Evolutionary conservation across 306 rosid genomes (phyloP).

Genomic region (barrel medic (Medicago truncatula)): DNA sequence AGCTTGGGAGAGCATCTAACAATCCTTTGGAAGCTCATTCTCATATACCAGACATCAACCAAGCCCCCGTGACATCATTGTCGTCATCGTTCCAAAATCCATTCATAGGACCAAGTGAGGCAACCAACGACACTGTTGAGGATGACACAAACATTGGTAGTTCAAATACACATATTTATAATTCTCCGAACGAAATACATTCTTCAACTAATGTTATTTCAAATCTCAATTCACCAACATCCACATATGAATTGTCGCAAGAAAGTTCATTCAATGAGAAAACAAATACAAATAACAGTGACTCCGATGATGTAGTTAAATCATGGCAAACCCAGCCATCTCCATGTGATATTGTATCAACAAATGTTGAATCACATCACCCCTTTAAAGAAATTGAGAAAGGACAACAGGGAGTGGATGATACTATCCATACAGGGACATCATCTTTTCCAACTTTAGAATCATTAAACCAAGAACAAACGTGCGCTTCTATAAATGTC

Average conservation of each 20-base stretch:
- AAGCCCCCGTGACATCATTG: background rate
- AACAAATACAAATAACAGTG: conserved; percentile 15
- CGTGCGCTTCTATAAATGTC: background rate
- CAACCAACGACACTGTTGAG: background rate
- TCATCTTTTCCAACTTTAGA: background rate
- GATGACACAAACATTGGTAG: background rate
- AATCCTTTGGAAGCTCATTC: conserved; percentile 20
- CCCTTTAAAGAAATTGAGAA: conserved; percentile 12
- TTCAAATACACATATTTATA: conserved; percentile 6
- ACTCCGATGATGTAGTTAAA: background rate
- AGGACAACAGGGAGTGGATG: conserved; percentile 17
- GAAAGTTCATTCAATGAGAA: conserved; percentile 17
- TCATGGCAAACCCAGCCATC: conserved; percentile 15
- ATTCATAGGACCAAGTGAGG: background rate
- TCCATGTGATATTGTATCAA: background rate
- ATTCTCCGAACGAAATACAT: background rate
- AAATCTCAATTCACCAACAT: too few relatives aligned
- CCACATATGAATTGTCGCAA: background rate
- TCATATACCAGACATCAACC: background rate
- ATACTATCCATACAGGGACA: background rate
- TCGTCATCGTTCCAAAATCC: conserved; percentile 45
- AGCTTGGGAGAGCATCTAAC: conserved; percentile 4
- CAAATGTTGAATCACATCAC: background rate
- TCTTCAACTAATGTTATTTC: background rate
- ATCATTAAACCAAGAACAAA: conserved; percentile 24